Percentiles rank a stretch among this genome's conserved stretches.
Evolutionary conservation across 257 asterid genomes (phyloP).

Genomic region (Coffea eugenioides): DNA sequence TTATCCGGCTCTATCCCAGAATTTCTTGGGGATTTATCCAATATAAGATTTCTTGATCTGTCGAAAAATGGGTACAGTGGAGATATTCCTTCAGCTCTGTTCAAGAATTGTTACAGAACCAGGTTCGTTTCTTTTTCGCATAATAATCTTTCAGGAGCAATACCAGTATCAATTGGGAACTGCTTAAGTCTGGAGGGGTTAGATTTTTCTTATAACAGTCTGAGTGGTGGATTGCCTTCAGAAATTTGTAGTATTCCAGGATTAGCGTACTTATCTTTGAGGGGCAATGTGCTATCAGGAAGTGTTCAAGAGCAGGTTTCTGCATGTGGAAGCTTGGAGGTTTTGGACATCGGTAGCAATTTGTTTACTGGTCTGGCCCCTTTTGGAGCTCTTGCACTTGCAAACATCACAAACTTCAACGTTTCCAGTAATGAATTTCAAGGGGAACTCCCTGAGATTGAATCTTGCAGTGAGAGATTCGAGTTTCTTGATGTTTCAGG

Average conservation of each 20-base stretch:
- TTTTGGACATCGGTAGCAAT: constrained; percentile 89
- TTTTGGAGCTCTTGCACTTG: constrained; percentile 46
- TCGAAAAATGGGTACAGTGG: constrained; percentile 71
- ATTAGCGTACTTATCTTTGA: constrained; percentile 64
- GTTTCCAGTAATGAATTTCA: constrained; percentile 58
- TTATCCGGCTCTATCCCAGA: constrained; percentile 85
- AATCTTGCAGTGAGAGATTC: constrained; percentile 44
- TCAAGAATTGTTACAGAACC: constrained; percentile 58
- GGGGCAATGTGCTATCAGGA: constrained; percentile 74
- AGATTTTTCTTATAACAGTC: constrained; percentile 74
- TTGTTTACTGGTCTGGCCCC: constrained; percentile 63
- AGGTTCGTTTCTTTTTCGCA: constrained; percentile 70
- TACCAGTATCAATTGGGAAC: constrained; percentile 65
- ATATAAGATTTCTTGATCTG: constrained; percentile 84
- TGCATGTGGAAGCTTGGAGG: constrained; percentile 56
- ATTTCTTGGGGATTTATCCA: constrained; percentile 73
- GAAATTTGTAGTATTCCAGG: constrained; percentile 58
- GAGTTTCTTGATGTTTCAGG: constrained; percentile 69
- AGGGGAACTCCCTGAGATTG: constrained; percentile 49
- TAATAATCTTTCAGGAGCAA: constrained; percentile 70
- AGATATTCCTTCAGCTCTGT: constrained; percentile 68
- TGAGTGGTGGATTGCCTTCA: constrained; percentile 61
- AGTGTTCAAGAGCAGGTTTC: constrained; percentile 53
- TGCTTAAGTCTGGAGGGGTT: constrained; percentile 82
- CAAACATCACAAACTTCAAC: constrained; percentile 60